Conservation (phyloP, 495 filamentous ascomycete genomes). For the Melanomma pulvis-pyrius region DNA sequence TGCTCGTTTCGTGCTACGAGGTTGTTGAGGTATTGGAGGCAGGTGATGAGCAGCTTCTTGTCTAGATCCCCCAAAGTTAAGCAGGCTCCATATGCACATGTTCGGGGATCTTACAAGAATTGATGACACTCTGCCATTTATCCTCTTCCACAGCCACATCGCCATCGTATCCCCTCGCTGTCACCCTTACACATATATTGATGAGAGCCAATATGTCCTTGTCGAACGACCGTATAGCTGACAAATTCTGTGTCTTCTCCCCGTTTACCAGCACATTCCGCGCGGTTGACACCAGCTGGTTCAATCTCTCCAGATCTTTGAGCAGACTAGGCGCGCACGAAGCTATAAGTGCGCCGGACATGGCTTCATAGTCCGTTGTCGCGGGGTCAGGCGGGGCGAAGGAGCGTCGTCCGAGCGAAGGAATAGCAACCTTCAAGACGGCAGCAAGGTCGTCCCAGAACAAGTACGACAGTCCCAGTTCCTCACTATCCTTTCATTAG, state of each 20-base stretch:
- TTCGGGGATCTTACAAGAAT: constrained; percentile 43
- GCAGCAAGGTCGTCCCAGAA: constrained; percentile 45
- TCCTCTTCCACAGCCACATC: constrained; percentile 68
- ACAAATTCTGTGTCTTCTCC: constrained; percentile 83
- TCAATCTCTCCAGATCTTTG: constrained; percentile 80
- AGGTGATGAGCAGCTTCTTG: constrained; percentile 87
- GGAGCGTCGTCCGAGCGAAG: constrained; percentile 43
- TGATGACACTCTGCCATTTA: constrained; percentile 68
- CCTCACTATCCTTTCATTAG: constrained; percentile 18
- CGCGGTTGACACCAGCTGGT: constrained; percentile 81
- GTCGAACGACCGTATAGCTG: constrained; percentile 75
- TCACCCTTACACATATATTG: constrained; percentile 81
- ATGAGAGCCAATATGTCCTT: constrained; percentile 81
- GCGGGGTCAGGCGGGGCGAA: constrained; percentile 44
- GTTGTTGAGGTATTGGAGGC: constrained; percentile 89
- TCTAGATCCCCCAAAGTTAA: constrained; percentile 51
- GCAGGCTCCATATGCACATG: not conserved
- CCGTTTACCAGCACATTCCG: constrained; percentile 82
- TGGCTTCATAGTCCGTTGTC: constrained; percentile 43
- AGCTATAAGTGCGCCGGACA: constrained; percentile 63
- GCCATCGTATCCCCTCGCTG: constrained; percentile 85
- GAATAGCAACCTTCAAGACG: constrained; percentile 44
- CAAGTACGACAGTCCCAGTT: constrained; percentile 37
- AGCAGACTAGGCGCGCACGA: constrained; percentile 73
- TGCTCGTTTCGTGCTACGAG: constrained; percentile 89